Evolutionary conservation across 1,284 basidiomycete genomes (phyloP).

Genomic region (Trichosporon inkin): DNA sequence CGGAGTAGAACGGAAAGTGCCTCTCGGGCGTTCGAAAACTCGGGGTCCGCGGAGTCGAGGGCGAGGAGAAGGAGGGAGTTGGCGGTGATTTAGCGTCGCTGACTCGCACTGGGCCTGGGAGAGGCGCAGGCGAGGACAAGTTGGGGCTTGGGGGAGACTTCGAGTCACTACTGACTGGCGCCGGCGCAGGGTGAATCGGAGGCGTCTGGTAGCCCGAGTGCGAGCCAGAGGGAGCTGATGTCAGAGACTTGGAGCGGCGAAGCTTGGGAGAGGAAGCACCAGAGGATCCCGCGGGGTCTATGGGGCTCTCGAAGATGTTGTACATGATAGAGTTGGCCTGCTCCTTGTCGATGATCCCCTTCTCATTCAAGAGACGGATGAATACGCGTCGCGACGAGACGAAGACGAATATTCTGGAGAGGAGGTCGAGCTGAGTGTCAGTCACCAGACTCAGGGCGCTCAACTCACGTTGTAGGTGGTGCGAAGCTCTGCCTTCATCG

Average conservation of each 20-base stretch:
- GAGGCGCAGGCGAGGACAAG: too few species aligned
- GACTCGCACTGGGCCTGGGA: too few species aligned
- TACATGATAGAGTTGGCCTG: slow-evolving; percentile 5
- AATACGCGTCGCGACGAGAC: slow-evolving; percentile 5
- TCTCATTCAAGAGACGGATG: background rate
- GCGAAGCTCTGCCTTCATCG: slow-evolving; percentile 14
- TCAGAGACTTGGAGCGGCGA: background rate
- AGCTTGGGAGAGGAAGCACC: background rate
- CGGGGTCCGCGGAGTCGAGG: background rate
- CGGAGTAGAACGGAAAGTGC: background rate
- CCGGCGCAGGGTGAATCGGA: background rate
- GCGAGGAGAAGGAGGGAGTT: background rate
- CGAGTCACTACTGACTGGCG: too few species aligned
- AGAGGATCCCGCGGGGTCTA: background rate
- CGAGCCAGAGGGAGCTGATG: background rate
- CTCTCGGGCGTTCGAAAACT: background rate
- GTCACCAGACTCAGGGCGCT: background rate
- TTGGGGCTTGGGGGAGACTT: too few species aligned
- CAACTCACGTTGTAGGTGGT: slow-evolving; percentile 13
- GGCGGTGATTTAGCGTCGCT: background rate
- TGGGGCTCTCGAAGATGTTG: background rate
- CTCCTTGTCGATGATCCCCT: slow-evolving; percentile 1
- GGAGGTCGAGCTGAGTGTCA: slow-evolving; percentile 15
- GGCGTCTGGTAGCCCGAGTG: background rate
- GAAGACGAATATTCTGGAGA: slow-evolving; percentile 16